Conservation (phyloP, 1,284 basidiomycete genomes). For the Anthracocystis walkeri region DNA sequence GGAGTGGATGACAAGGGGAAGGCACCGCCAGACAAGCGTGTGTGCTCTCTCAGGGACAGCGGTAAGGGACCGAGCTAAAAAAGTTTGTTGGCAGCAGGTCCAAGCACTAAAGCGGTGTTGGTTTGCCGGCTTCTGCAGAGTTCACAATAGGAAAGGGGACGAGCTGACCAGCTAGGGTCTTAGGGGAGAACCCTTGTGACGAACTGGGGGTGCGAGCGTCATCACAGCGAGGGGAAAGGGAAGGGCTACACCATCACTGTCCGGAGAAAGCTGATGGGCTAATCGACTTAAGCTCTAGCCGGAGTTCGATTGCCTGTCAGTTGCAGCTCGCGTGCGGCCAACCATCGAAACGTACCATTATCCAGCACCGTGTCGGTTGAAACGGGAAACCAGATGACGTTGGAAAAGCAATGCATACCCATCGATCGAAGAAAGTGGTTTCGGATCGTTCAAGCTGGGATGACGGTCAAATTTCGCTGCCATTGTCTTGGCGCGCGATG, state of each 20-base stretch:
- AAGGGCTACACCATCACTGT: no score
- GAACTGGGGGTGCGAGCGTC: no score
- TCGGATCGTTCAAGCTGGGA: neutral
- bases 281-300: no score
- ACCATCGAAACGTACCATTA: neutral
- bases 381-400: neutral
- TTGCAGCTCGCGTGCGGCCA: no score
- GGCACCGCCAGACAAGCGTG: neutral
- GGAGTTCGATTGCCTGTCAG: no score
- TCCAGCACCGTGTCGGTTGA: neutral
- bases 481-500: constrained; percentile 4
- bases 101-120: neutral
- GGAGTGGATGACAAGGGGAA: neutral
- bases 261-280: no score
- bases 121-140: no score
- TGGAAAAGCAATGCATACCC: constrained; percentile 12
- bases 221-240: no score
- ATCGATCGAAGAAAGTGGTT: constrained; percentile 28
- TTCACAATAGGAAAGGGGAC: neutral
- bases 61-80: constrained; percentile 6
- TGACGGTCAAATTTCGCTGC: neutral
- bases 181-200: no score
- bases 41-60: constrained; percentile 1
- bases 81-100: neutral
- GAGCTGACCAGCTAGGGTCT: no score